A percentile compares a stretch with the other conserved stretches of the same genome.
Evolutionary conservation across 306 rosid genomes (phyloP).

Genomic region (Glycine tomentella): DNA sequence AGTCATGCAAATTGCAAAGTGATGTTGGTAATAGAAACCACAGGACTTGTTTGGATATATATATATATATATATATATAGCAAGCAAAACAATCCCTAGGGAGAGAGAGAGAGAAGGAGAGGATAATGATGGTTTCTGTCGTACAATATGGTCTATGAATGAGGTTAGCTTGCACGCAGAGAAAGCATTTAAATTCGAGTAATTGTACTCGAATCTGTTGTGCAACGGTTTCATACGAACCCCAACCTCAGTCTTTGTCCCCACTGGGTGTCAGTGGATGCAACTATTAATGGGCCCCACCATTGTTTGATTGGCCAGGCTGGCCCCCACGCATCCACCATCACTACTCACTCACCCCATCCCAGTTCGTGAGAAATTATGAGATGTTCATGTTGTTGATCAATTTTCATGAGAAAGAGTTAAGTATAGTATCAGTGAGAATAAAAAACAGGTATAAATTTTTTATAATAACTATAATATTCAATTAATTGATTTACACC

Average conservation of each 20-base stretch:
- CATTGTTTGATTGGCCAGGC: no score
- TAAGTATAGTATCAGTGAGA: no score
- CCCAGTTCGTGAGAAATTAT: no score
- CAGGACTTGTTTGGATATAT: constrained; percentile 37
- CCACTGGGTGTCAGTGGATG: constrained; percentile 48
- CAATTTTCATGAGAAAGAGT: no score
- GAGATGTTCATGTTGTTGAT: no score
- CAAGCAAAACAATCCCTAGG: constrained; percentile 41
- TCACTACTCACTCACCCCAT: no score
- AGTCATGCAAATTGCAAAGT: background rate
- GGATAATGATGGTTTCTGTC: constrained; percentile 51
- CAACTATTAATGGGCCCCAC: constrained; percentile 66
- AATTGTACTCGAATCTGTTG: constrained; percentile 22
- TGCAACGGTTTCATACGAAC: constrained; percentile 60
- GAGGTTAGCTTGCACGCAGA: constrained; percentile 75
- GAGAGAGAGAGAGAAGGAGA: background rate
- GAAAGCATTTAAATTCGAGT: constrained; percentile 60
- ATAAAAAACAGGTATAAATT: no score
- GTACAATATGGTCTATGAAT: no score
- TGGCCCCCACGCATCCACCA: no score
- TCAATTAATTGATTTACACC: no score
- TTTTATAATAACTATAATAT: no score
- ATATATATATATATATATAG: constrained; percentile 35
- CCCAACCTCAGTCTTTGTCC: constrained; percentile 39
- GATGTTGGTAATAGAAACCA: no score